Conservation (phyloP, 164 flowering plant genomes). For the Nymphaea colorata region DNA sequence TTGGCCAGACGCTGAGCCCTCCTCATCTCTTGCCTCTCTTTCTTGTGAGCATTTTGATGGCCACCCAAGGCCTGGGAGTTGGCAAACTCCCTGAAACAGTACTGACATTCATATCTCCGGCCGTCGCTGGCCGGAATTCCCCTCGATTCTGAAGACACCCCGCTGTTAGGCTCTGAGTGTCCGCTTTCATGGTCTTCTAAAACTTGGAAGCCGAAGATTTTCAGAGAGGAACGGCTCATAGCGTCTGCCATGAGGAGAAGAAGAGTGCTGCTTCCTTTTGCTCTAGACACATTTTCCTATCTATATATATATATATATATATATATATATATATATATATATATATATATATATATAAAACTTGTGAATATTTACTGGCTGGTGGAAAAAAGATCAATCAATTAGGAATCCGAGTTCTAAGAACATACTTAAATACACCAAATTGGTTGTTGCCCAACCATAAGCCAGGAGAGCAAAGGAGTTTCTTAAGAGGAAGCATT, state of each 20-base stretch:
- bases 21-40: conserved; percentile 80
- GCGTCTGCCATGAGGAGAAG: background rate
- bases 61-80: conserved; percentile 98
- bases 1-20: conserved; percentile 67
- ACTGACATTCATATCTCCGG: conserved; percentile 91
- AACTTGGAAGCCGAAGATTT: conserved; percentile 77
- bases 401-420: background rate
- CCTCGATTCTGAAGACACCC: conserved; percentile 30
- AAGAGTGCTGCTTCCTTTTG: background rate
- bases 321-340: too few relatives aligned
- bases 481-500: background rate
- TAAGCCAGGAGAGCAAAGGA: background rate
- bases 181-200: conserved; percentile 27
- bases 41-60: conserved; percentile 96
- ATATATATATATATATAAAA: too few relatives aligned
- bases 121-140: conserved; percentile 22
- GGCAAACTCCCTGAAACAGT: conserved; percentile 83
- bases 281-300: background rate
- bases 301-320: too few relatives aligned
- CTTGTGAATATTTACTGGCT: background rate
- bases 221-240: conserved; percentile 14
- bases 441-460: background rate
- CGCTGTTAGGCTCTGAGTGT: conserved; percentile 4
- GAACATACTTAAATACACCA: background rate
- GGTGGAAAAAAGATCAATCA: background rate